These are phyloP conservation scores for Aspergillus texensis DNA, from an alignment of 2,329 filamentous ascomycete species.

Conservation along the genomic window DNA sequence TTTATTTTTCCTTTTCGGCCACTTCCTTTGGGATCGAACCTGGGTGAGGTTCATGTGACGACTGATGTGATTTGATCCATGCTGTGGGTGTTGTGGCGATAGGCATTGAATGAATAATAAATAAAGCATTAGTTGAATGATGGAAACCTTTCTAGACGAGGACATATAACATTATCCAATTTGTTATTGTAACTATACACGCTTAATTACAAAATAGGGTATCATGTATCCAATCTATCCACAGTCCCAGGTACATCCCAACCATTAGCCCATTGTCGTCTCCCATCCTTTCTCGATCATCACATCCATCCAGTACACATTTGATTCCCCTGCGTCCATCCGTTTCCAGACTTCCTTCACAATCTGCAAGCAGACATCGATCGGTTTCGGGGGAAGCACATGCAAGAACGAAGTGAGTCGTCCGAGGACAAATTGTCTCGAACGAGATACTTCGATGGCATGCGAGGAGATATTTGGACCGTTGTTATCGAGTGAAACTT, in stretches of 20 bases:
- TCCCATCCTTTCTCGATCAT: conserved; percentile 61
- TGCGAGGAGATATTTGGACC: conserved; percentile 36
- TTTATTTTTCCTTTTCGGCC: not conserved
- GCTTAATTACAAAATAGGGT: not conserved
- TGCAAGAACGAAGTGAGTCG: conserved; percentile 50
- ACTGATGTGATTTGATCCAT: conserved; percentile 1
- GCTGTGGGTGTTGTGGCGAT: not conserved
- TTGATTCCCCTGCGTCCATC: conserved; percentile 50
- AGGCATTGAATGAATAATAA: not conserved
- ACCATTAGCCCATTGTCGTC: conserved; percentile 53
- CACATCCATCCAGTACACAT: conserved; percentile 59
- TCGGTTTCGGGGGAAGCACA: conserved; percentile 55
- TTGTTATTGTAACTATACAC: not conserved
- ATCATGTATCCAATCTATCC: not conserved
- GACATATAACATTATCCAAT: not conserved
- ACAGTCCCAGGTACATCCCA: not conserved
- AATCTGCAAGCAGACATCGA: conserved; percentile 53
- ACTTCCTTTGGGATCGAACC: not conserved
- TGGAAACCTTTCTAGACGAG: not conserved
- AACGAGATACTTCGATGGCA: conserved; percentile 51
- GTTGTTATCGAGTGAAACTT: conserved; percentile 2
- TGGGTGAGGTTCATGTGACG: not conserved
- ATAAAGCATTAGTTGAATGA: not conserved
- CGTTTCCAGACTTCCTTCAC: conserved; percentile 57
- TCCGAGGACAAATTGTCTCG: conserved; percentile 53